Conservation (phyloP, 108 stramenopile genomes). For the Mayamaea pseudoterrestris region DNA sequence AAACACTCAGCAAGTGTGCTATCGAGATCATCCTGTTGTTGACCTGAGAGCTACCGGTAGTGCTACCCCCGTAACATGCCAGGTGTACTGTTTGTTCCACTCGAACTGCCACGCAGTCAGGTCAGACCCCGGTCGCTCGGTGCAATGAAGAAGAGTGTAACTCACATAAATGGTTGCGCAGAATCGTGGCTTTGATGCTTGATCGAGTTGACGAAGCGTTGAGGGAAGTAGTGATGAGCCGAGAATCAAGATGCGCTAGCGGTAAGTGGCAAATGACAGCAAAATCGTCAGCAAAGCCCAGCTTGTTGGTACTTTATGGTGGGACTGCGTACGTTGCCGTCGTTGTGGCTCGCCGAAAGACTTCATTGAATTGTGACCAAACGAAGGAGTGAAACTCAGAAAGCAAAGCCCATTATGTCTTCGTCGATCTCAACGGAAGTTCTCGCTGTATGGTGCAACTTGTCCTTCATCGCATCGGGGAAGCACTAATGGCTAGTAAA, state of each 20-base stretch:
- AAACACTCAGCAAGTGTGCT: too few relatives aligned
- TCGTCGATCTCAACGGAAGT: slow-evolving; percentile 27
- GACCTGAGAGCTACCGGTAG: too few relatives aligned
- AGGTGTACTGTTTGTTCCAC: too few relatives aligned
- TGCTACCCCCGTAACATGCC: too few relatives aligned
- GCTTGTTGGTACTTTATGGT: slow-evolving; percentile 27
- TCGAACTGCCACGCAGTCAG: too few relatives aligned
- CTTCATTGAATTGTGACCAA: slow-evolving; percentile 24
- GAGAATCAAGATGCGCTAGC: slow-evolving; percentile 20
- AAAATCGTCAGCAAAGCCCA: slow-evolving; percentile 33
- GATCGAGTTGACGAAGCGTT: slow-evolving; percentile 27
- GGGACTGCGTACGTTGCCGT: slow-evolving; percentile 19
- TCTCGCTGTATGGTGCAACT: background rate
- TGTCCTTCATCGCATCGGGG: slow-evolving; percentile 3
- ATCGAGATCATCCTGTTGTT: too few relatives aligned
- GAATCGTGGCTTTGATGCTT: slow-evolving; percentile 37
- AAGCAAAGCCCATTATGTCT: slow-evolving; percentile 35
- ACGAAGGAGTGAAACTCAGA: slow-evolving; percentile 40
- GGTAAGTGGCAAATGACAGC: slow-evolving; percentile 18
- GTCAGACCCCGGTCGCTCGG: too few relatives aligned
- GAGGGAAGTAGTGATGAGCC: slow-evolving; percentile 34
- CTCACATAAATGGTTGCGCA: slow-evolving; percentile 28
- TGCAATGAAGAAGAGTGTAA: too few relatives aligned
- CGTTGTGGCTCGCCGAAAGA: slow-evolving; percentile 27
- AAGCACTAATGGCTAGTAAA: too few relatives aligned